A percentile compares a stretch with the other conserved stretches of the same genome.
Evolutionary conservation across 1,139 yeast genomes (phyloP).

Genomic region (Candida tunisiensis): DNA sequence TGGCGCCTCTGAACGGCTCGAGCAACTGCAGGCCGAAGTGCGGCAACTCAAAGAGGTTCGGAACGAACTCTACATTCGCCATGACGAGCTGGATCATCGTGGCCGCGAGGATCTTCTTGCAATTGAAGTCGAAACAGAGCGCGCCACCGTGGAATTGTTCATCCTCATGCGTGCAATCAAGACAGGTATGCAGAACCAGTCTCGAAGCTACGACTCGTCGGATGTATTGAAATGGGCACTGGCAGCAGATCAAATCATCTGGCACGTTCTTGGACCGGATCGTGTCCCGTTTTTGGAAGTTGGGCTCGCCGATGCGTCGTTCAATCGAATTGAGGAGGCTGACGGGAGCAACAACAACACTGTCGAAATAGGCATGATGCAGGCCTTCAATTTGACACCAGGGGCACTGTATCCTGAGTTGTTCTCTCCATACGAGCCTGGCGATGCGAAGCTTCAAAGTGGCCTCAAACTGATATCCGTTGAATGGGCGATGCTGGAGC

Average conservation of each 20-base stretch:
- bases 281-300: constrained; percentile 57
- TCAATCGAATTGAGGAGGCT: constrained; percentile 39
- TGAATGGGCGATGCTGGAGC: constrained; percentile 58
- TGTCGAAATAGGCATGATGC: constrained; percentile 43
- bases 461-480: constrained; percentile 28
- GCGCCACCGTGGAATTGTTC: constrained; percentile 38
- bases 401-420: constrained; percentile 55
- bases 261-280: constrained; percentile 50
- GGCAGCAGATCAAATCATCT: constrained; percentile 51
- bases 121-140: constrained; percentile 41
- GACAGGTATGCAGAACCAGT: constrained; percentile 27
- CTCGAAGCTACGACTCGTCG: constrained; percentile 22
- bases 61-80: constrained; percentile 23
- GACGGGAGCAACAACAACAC: constrained; percentile 50
- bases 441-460: constrained; percentile 10
- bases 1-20: constrained; percentile 35
- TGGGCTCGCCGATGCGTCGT: constrained; percentile 45
- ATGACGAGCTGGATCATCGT: background rate
- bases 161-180: constrained; percentile 54
- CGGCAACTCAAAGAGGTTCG: constrained; percentile 28
- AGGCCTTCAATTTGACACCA: constrained; percentile 52
- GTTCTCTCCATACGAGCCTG: constrained; percentile 36
- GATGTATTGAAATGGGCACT: constrained; percentile 39
- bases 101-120: constrained; percentile 16
- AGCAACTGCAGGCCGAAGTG: constrained; percentile 38